Base-by-base conservation (phyloP, 495 filamentous ascomycete genomes). In the Penicillium goetzii region DNA sequence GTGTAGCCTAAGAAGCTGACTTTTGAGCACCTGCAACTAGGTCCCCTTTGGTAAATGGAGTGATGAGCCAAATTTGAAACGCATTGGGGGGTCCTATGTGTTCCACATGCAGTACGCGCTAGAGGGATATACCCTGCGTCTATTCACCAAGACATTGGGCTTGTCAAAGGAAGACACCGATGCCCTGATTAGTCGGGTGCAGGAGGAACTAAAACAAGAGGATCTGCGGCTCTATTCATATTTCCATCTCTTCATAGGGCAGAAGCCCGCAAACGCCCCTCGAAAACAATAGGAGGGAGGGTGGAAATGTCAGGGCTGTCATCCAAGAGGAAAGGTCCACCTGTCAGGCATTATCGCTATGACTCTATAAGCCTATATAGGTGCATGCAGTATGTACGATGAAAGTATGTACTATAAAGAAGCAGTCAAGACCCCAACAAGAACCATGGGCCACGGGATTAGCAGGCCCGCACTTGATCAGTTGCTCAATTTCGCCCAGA, bases 181-280 rank as follows among this genome's bases (percentile, higher is more conserved):
- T 49, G 43, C 43, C 9, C 5, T 49, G 10, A 25, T 49, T 11
- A 49, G 6, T 49, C 43, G 43, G 43, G 43, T 49, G 7, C 9
- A 49, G 8, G 21, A 49, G 43, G 43, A 49, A 49, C 43, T 49
- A 11, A 23, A 49, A 14, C 43, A 49, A 49, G 21, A 25, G 43
- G 43, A 26, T 26, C 43, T 25, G 43, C 43, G 21, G 43, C 43
- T 25, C 19, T 49, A 49, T 49, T 49, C 43, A 49, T 49, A 49
- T 25, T 49, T 49, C 9, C 21, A 25, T 49, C 43, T 25, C 21
- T 10, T 49, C 11, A 26, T 49, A 25, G 10, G 43, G 21, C 43
- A 49, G 43, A 49, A 49, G 43, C 43, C 43, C 8, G 43, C 43
- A 49, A 10, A 49, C 8, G 19, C 43, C 21, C 8, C 19, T 49